Evolutionary conservation across 441 rosid genomes (phyloP), one percentile per base, ranked within the genome.

Genomic region (Pelargonium cotyledonis): DNA sequence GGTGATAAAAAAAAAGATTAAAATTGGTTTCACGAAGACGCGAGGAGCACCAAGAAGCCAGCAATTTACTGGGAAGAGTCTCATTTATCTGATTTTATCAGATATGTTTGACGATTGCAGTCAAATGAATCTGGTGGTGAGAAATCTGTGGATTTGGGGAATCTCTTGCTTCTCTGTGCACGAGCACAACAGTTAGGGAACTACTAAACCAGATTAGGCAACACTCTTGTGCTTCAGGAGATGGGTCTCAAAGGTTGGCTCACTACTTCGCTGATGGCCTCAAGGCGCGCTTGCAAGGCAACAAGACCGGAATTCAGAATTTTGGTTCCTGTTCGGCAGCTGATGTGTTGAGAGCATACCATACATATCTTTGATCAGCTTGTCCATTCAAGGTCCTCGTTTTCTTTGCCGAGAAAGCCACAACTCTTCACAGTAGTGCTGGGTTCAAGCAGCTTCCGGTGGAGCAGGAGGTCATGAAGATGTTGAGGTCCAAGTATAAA

Each of bases 371-470:
- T 10, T 21, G 23, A 21, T 74, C 77, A 0, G 72, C 67, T 40
- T 74, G 70, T 66, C 77, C 73, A 7, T 74, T 69, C 29, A 68
- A 57, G 66, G 26, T 74, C 3, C 62, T 73, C 10, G 41, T 10
- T 21, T 65, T 74, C 57, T 69, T 46, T 61, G 66, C 77, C 7
- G 65, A 58, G 70, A 60, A 69, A 51, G 66, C 70, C 14, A 65
- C 35, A 35, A 64, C 63, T 23, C 73, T 74, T 65, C 73, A 88
- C 67, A 78, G 86, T 29, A 80, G 91, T 68, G 91, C 88, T 9
- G 92, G 98, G 73, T 89, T 92, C 80, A 84, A 69, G 88, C 82
- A 74, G 53, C 78, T 80, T 14, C 81, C 83, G 5, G 63, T 90
- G 55, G 67, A 83, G 38, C 74, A 16, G 68, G 85, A 74, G 68